phyloP scores from a whole-genome alignment of 176 grass and related monocot species.

The Phragmites australis region DNA sequence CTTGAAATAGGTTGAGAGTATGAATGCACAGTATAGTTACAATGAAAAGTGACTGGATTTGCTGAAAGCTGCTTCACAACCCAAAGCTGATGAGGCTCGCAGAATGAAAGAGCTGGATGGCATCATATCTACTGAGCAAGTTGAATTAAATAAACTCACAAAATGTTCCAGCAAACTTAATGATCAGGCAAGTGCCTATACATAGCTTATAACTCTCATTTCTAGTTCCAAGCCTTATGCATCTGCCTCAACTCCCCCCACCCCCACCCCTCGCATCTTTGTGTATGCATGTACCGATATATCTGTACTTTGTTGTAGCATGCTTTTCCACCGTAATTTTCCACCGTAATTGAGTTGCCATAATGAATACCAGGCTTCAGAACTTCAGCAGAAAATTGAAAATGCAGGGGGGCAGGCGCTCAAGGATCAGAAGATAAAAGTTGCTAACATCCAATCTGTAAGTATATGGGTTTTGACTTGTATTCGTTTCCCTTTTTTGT shows the following conservation, averaged over 20 bases:
- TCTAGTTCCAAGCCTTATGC: not conserved
- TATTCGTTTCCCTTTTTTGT: not conserved
- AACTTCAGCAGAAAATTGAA: constrained; percentile 97
- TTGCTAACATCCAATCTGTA: constrained; percentile 77
- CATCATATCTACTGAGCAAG: constrained; percentile 64
- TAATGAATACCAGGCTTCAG: constrained; percentile 60
- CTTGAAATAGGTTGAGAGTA: constrained; percentile 71
- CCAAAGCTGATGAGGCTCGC: constrained; percentile 66
- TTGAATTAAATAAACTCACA: constrained; percentile 63
- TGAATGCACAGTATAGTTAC: constrained; percentile 72
- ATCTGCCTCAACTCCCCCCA: too few species aligned
- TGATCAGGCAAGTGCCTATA: constrained; percentile 60
- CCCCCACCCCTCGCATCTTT: not conserved
- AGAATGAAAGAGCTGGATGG: constrained; percentile 68
- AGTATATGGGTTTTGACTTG: constrained; percentile 29
- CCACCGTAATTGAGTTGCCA: not conserved
- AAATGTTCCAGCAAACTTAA: constrained; percentile 91
- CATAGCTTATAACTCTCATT: constrained; percentile 18
- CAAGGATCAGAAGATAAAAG: constrained; percentile 94
- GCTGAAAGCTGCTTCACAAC: constrained; percentile 68
- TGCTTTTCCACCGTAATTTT: constrained; percentile 10
- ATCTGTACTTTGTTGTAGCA: constrained; percentile 19
- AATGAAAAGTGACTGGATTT: constrained; percentile 74
- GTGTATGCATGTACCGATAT: constrained; percentile 8
- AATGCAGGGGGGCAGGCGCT: constrained; percentile 80